Base-by-base conservation (phyloP, 305 asterid genomes). In the Salvia sclarea region DNA sequence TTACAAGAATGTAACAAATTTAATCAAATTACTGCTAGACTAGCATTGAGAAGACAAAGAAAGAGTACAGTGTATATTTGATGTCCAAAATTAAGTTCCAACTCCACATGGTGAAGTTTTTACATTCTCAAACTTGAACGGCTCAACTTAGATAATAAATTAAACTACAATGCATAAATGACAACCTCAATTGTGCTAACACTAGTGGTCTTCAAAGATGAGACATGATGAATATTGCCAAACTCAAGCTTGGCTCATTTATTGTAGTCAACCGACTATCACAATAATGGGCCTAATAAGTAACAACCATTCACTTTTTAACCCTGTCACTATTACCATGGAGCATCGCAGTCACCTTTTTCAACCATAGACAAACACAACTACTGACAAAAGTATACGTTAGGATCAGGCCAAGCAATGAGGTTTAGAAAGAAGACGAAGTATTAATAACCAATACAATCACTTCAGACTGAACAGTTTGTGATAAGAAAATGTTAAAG, bases 41-140 rank as follows among this genome's bases (percentile, higher is more conserved):
- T 21, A 30, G 76, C 31, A 55, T 44, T 44, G 2, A 55, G 71
- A 66, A 22, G 17, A n/a, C 2, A 44, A 24, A 37, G 13, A 37
- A 56, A 41, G 0, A 21, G 37, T 4, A 33, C 40, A 55, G 48
- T 55, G 50, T 28, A 7, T 30, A 31, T 14, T 43, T 56, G 1
- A 31, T 20, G 10, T 8, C 18, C 58, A 31, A 48, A 45, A 30
- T 3, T 38, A 20, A 31, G 18, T 17, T 18, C 25, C 62, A 35
- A 24, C 8, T 52, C 61, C 61, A 37, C 22, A 14, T 37, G 24
- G 12, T 37, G 13, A 24, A 38, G 6, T 3, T 17, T 55, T 43
- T 2, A 24, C 33, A 2, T 14, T 16, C 59, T 52, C 30, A 40
- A 40, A 52, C 47, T 52, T 20, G 44, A 52, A 40, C 33, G 14